phyloP scores from a whole-genome alignment of 768 basidiomycete species.

The Lactifluus hygrophoroides region DNA sequence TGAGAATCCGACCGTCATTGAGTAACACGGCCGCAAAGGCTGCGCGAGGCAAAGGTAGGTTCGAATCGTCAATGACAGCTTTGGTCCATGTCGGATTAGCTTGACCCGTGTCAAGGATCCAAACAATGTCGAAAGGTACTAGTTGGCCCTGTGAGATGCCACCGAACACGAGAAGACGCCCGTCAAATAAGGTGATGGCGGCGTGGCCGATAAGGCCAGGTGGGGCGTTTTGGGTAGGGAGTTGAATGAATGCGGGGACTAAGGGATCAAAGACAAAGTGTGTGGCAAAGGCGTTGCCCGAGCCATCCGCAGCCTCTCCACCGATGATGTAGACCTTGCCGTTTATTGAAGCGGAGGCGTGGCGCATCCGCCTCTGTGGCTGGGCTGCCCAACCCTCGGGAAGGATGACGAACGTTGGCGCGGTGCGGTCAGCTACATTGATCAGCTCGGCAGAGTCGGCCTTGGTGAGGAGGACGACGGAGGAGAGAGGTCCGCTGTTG shows the following conservation, averaged over 20 bases:
- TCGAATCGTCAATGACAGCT: constrained; percentile 31
- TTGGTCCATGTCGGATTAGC: constrained; percentile 42
- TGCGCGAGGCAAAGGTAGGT: constrained; percentile 49
- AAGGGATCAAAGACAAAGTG: constrained; percentile 54
- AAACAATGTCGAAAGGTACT: constrained; percentile 50
- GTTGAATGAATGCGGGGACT: constrained; percentile 40
- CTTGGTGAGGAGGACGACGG: constrained; percentile 38
- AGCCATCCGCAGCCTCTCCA: constrained; percentile 77
- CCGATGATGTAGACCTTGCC: constrained; percentile 66
- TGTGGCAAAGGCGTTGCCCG: constrained; percentile 50
- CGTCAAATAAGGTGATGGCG: constrained; percentile 60
- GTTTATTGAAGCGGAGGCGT: constrained; percentile 45
- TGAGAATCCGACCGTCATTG: constrained; percentile 47
- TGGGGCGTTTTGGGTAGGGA: constrained; percentile 51
- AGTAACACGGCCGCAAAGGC: constrained; percentile 51
- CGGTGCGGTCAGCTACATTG: constrained; percentile 31
- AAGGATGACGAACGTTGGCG: constrained; percentile 42
- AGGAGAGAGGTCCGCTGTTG: constrained; percentile 51
- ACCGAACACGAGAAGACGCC: constrained; percentile 64
- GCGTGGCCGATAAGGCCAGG: constrained; percentile 66
- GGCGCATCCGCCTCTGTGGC: constrained; percentile 71
- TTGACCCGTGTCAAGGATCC: constrained; percentile 52
- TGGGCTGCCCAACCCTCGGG: constrained; percentile 49
- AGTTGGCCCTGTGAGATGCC: constrained; percentile 47
- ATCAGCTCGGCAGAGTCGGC: constrained; percentile 60